These are phyloP conservation scores for Anethum foeniculum DNA, from an alignment of 140 eudicot species.

Conservation along the genomic window DNA sequence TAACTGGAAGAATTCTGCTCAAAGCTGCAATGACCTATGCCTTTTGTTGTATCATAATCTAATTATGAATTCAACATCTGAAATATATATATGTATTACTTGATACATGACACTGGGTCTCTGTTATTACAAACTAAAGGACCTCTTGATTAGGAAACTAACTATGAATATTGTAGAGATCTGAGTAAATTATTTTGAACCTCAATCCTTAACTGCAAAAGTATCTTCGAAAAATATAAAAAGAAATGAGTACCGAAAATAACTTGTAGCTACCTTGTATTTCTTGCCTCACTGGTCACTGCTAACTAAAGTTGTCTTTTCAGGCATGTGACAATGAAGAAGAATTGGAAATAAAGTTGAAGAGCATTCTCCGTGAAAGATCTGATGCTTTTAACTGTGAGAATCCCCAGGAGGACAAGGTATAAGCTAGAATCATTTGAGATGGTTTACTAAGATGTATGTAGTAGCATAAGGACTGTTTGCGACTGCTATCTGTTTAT, in stretches of 20 bases:
- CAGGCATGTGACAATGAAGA: constrained; percentile 73
- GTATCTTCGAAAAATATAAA: neutral
- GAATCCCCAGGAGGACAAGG: constrained; percentile 81
- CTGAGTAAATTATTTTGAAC: neutral
- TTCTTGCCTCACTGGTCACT: neutral
- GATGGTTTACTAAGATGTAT: constrained; percentile 5
- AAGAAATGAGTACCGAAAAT: neutral
- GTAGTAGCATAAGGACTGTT: neutral
- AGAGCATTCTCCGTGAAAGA: constrained; percentile 71
- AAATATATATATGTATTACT: neutral
- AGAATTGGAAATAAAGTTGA: constrained; percentile 71
- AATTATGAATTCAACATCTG: neutral
- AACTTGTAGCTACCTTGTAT: neutral
- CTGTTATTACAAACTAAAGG: neutral
- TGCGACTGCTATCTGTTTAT: neutral
- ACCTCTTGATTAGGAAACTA: neutral
- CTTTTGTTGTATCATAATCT: neutral
- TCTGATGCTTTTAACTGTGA: constrained; percentile 78
- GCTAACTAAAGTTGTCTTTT: neutral
- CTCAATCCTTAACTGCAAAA: neutral
- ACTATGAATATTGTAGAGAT: neutral
- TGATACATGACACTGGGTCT: neutral
- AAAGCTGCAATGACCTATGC: neutral
- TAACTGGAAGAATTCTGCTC: neutral
- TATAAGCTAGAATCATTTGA: constrained; percentile 12